phyloP scores from a whole-genome alignment of 1,284 basidiomycete genomes.

The Cutaneotrichosporon sp. region DNA sequence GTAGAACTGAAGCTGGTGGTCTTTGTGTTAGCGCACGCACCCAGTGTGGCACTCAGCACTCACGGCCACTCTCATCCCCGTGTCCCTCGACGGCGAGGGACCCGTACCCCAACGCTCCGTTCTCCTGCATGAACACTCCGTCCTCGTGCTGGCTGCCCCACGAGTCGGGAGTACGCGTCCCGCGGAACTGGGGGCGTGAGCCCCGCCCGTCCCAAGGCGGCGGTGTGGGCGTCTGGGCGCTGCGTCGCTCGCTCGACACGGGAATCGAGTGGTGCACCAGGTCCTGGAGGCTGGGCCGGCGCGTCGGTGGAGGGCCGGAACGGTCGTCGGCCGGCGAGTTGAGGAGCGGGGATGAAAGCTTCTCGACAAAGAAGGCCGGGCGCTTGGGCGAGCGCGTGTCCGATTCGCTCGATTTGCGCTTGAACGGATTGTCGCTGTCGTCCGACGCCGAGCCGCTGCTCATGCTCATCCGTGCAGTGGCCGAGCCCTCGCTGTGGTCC shows the following conservation, averaged over 20 bases:
- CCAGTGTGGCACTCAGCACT: conserved; percentile 7
- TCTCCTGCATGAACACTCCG: conserved; percentile 31
- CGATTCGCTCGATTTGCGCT: conserved; percentile 9
- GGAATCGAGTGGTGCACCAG: conserved; percentile 9
- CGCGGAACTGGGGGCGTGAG: not conserved
- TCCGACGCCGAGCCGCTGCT: conserved; percentile 3
- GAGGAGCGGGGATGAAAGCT: not conserved
- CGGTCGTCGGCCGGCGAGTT: not conserved
- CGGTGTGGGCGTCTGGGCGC: conserved; percentile 12
- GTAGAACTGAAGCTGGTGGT: conserved; percentile 33
- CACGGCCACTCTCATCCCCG: conserved; percentile 24
- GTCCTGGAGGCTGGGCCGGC: conserved; percentile 8
- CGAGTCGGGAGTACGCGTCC: conserved; percentile 7
- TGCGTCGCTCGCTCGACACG: conserved; percentile 19
- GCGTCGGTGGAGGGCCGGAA: not conserved
- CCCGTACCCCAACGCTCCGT: conserved; percentile 29
- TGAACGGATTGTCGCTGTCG: conserved; percentile 13
- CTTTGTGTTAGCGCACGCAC: conserved; percentile 15
- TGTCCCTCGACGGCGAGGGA: conserved; percentile 23
- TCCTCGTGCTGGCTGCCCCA: conserved; percentile 18
- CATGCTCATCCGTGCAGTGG: not conserved
- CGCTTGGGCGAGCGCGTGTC: conserved; percentile 6
- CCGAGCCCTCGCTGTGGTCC: not conserved
- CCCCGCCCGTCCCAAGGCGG: not conserved
- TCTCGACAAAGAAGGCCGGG: conserved; percentile 1